These are phyloP conservation scores for Podaxis carcinomalis DNA, from an alignment of 768 basidiomycete genomes.

Conservation along the genomic window DNA sequence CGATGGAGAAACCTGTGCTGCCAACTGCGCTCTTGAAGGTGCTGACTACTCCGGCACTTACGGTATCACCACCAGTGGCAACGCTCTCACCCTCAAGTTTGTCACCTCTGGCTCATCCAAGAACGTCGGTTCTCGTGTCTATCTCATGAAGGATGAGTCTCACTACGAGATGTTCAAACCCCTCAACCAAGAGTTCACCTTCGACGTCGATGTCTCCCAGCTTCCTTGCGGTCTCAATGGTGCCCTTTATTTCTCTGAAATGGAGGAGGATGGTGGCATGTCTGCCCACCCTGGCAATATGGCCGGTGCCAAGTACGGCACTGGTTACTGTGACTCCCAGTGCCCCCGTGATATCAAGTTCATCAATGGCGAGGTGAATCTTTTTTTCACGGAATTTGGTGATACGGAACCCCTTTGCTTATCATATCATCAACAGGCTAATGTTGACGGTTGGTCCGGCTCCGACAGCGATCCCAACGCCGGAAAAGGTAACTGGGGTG, in stretches of 20 bases:
- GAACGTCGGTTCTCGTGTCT: constrained; percentile 19
- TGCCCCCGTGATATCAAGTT: constrained; percentile 19
- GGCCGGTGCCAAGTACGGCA: constrained; percentile 20
- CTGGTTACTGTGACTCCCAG: constrained; percentile 21
- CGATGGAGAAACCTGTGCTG: constrained; percentile 33
- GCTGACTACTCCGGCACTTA: constrained; percentile 29
- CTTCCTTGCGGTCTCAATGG: constrained; percentile 20
- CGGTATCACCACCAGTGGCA: constrained; percentile 30
- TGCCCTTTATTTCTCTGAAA: constrained; percentile 18
- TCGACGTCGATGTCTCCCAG: constrained; percentile 19
- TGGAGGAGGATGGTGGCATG: constrained; percentile 19
- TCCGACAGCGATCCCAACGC: constrained; percentile 17
- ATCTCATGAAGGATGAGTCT: constrained; percentile 17
- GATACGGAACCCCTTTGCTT: not conserved
- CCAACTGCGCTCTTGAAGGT: constrained; percentile 25
- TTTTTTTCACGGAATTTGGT: not conserved
- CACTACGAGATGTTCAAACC: constrained; percentile 19
- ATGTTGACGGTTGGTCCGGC: constrained; percentile 17
- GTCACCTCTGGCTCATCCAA: constrained; percentile 21
- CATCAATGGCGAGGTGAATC: constrained; percentile 16
- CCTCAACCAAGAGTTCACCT: constrained; percentile 20
- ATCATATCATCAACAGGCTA: constrained; percentile 10
- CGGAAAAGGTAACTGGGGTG: constrained; percentile 17
- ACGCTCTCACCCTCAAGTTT: constrained; percentile 34
- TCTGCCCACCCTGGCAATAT: constrained; percentile 15